phyloP scores from a whole-genome alignment of 78 protist species.

The Bigelowiella natans region DNA sequence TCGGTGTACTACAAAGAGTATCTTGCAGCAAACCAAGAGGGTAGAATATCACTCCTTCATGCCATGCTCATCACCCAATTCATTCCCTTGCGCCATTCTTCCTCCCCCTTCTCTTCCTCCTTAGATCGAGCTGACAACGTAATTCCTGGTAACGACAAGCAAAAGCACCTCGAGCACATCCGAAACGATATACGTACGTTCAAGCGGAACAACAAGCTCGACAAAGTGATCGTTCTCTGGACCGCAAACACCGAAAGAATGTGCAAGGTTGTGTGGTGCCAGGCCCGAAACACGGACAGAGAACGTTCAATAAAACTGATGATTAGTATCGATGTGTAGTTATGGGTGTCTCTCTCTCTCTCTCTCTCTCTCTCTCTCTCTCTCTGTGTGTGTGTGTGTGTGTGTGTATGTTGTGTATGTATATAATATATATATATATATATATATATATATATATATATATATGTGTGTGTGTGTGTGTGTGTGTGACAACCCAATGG shows the following conservation, averaged over 20 bases:
- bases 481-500: too few relatives aligned
- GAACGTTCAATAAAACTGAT: background rate
- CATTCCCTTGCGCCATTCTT: background rate
- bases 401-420: background rate
- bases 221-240: slow-evolving; percentile 86
- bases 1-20: slow-evolving; percentile 90
- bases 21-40: slow-evolving; percentile 96
- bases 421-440: background rate
- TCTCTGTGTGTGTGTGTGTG: background rate
- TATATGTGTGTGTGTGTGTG: background rate
- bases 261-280: slow-evolving; percentile 30
- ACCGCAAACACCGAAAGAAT: slow-evolving; percentile 98
- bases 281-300: background rate
- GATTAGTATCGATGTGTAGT: background rate
- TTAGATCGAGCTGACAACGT: background rate
- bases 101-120: background rate
- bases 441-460: background rate
- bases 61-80: too few relatives aligned
- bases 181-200: slow-evolving; percentile 86
- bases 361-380: background rate
- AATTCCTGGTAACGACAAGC: background rate
- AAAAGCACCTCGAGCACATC: slow-evolving; percentile 60
- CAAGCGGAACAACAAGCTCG: slow-evolving; percentile 72
- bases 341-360: background rate
- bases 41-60: slow-evolving; percentile 31